These are phyloP conservation scores for Fusarium concolor DNA, from an alignment of 2,329 filamentous ascomycete genomes.

Conservation along the genomic window DNA sequence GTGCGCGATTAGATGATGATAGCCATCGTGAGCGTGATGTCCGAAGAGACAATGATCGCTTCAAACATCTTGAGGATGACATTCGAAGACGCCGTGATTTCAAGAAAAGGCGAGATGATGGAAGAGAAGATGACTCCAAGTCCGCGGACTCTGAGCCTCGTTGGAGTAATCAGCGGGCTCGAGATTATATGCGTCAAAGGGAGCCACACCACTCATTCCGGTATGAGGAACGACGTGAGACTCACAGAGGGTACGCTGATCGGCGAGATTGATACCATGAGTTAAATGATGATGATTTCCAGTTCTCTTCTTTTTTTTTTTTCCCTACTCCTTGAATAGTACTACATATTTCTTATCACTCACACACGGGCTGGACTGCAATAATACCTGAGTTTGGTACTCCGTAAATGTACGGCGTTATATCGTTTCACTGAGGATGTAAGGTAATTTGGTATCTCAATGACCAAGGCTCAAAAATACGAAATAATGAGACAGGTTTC, in stretches of 20 bases:
- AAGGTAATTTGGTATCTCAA: neutral
- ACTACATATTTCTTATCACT: neutral
- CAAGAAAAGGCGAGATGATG: slow-evolving; percentile 17
- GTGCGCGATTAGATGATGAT: slow-evolving; percentile 25
- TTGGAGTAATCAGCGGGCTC: slow-evolving; percentile 34
- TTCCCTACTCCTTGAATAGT: neutral
- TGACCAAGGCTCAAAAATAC: neutral
- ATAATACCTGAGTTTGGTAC: neutral
- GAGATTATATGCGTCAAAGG: slow-evolving; percentile 34
- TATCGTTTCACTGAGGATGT: neutral
- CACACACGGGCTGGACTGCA: neutral
- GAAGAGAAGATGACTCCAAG: neutral
- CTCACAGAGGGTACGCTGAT: neutral
- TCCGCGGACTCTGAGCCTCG: slow-evolving; percentile 16
- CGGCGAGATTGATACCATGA: neutral
- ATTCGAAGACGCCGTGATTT: slow-evolving; percentile 23
- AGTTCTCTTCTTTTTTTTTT: neutral
- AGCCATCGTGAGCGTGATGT: slow-evolving; percentile 11
- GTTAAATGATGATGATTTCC: neutral
- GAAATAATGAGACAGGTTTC: neutral
- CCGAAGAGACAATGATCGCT: slow-evolving; percentile 24
- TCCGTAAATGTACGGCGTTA: neutral
- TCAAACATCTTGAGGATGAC: slow-evolving; percentile 31
- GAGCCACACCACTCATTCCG: slow-evolving; percentile 8
- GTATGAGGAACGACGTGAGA: neutral